Evolutionary conservation across 164 flowering plant species (phyloP), one percentile per base, ranked within the genome.

Genomic region (Aristolochia fimbriata): DNA sequence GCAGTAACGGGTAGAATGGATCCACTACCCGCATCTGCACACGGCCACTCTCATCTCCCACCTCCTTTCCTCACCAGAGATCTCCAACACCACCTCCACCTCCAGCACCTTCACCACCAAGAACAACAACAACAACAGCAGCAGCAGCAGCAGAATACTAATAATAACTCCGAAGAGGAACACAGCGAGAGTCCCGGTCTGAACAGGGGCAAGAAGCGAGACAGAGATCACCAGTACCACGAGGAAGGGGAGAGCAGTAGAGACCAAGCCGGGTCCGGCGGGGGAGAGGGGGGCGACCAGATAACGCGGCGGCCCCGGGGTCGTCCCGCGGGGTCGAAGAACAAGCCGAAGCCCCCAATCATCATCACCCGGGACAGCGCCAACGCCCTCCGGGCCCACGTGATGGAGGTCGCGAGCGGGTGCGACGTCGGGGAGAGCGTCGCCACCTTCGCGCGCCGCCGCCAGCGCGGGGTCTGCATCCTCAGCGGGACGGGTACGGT

Each of bases 281-380:
- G 62, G 0, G 69, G 72, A 16, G 83, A 62, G 31, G 82, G 84
- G 10, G 96, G n/a, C n/a, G n/a, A n/a, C n/a, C n/a, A 80, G 66
- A 74, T 73, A 25, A 71, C 74, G 0, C 75, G 91, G 49, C 56
- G 93, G 50, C 93, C 89, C 0, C 68, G 97, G 17, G 97, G 97
- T 4, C 58, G 97, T 50, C 97, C 97, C 0, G 75, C 97, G 0
- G 97, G 97, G 0, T 90, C 97, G 14, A 90, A 90, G 71, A 90
- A 90, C 86, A 90, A 81, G 73, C 93, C 95, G 2, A 90, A 85
- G 64, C 97, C 97, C 6, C 97, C 97, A 2, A 83, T 85, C 73
- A 87, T 90, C 56, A 86, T 90, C 54, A 90, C 97, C 15, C 76
- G 93, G 1, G 95, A 90, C 43, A 87, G 95, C 60, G 85, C 95